A percentile compares a stretch with the other conserved stretches of the same genome.
phyloP scores from a whole-genome alignment of 176 grass and related monocot genomes.

The Cymbopogon citratus region DNA sequence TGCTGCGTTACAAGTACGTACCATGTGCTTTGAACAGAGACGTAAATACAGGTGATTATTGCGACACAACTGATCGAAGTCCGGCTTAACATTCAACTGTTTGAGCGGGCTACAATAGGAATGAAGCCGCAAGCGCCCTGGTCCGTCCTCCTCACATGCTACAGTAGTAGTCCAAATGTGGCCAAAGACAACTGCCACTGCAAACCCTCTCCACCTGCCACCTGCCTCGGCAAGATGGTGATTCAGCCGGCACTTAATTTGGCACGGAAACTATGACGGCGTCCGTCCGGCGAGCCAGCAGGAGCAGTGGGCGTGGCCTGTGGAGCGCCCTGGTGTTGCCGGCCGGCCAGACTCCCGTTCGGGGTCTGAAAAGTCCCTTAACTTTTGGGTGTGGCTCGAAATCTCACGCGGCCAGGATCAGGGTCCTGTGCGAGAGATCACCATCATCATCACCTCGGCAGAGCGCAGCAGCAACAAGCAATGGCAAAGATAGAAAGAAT shows the following conservation, averaged over 20 bases:
- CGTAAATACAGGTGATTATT: neutral
- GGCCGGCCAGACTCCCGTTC: conserved; percentile 19
- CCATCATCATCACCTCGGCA: conserved; percentile 4
- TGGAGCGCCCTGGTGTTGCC: neutral
- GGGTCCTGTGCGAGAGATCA: conserved; percentile 9
- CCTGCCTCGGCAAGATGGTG: neutral
- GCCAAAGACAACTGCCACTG: neutral
- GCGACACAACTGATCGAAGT: neutral
- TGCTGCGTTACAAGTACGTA: too few species aligned
- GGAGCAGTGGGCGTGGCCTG: neutral
- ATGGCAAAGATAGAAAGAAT: neutral
- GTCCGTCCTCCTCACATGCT: neutral
- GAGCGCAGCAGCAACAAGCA: neutral
- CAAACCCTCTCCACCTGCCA: neutral
- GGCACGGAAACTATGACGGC: conserved; percentile 2
- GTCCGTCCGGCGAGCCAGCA: neutral
- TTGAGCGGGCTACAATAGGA: neutral
- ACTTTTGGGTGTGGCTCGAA: conserved; percentile 60
- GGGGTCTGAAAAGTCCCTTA: conserved; percentile 53
- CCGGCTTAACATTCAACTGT: neutral
- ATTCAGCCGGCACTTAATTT: neutral
- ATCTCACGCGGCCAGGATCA: conserved; percentile 24
- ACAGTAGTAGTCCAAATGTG: too few species aligned
- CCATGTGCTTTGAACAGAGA: too few species aligned
- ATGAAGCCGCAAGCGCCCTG: neutral